These are phyloP conservation scores for Aplosporella prunicola DNA, from an alignment of 2,329 filamentous ascomycete genomes.

Conservation along the genomic window DNA sequence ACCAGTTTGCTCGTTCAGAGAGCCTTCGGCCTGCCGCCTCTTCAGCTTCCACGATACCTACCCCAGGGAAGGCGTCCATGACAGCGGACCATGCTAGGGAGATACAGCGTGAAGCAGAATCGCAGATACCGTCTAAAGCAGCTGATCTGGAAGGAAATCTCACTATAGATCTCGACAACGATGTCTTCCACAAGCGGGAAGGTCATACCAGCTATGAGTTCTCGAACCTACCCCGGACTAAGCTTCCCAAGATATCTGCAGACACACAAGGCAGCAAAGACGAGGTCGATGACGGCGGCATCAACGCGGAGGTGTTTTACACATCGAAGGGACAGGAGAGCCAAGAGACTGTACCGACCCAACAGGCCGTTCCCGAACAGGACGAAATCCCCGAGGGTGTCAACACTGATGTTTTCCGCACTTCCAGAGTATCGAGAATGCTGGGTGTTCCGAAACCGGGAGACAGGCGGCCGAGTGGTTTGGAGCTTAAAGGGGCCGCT, in stretches of 20 bases:
- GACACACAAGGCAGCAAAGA: slow-evolving; percentile 35
- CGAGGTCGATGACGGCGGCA: slow-evolving; percentile 31
- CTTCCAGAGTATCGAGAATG: slow-evolving; percentile 47
- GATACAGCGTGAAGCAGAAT: slow-evolving; percentile 41
- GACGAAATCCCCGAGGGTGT: slow-evolving; percentile 45
- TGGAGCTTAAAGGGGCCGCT: slow-evolving; percentile 25
- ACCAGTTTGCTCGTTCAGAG: slow-evolving; percentile 13
- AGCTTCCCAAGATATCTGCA: slow-evolving; percentile 45
- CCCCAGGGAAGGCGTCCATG: slow-evolving; percentile 19
- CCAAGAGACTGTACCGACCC: slow-evolving; percentile 22
- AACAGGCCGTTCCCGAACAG: slow-evolving; percentile 22
- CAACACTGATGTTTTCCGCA: slow-evolving; percentile 54
- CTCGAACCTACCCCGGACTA: slow-evolving; percentile 45
- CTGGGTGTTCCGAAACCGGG: slow-evolving; percentile 32
- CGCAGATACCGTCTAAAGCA: slow-evolving; percentile 42
- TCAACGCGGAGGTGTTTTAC: slow-evolving; percentile 50
- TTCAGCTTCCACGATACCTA: slow-evolving; percentile 32
- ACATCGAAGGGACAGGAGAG: slow-evolving; percentile 19
- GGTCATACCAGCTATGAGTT: slow-evolving; percentile 36
- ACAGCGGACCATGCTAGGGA: slow-evolving; percentile 36
- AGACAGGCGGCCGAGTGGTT: slow-evolving; percentile 12
- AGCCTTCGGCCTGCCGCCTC: slow-evolving; percentile 31
- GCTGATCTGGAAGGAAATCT: slow-evolving; percentile 31
- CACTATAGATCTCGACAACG: slow-evolving; percentile 38
- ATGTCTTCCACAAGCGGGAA: slow-evolving; percentile 48